These are phyloP conservation scores for Grammothele lineata DNA, from an alignment of 768 basidiomycete species.

Conservation along the genomic window DNA sequence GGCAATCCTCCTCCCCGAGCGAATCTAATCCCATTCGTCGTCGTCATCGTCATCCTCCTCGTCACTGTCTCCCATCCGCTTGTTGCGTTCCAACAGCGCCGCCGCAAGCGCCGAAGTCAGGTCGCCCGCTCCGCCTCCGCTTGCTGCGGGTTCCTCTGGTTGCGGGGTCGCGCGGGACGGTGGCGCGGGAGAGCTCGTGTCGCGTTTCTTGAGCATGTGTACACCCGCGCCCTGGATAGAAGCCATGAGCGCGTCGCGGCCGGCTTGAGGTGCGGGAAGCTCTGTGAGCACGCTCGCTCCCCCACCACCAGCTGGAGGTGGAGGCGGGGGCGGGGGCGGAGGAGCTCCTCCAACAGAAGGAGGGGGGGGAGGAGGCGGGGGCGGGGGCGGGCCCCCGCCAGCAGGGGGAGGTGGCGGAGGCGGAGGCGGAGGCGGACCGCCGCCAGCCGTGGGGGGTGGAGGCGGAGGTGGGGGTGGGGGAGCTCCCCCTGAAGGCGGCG, in stretches of 20 bases:
- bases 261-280: slow-evolving; percentile 53
- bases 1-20: no score
- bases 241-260: slow-evolving; percentile 62
- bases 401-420: slow-evolving; percentile 24
- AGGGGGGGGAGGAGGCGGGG: slow-evolving; percentile 33
- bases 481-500: slow-evolving; percentile 23
- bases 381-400: slow-evolving; percentile 31
- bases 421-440: slow-evolving; percentile 34
- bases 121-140: slow-evolving; percentile 51
- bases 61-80: slow-evolving; percentile 76
- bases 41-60: slow-evolving; percentile 33
- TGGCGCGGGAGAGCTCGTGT: slow-evolving; percentile 21
- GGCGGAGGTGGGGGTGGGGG: slow-evolving; percentile 33
- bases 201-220: slow-evolving; percentile 61
- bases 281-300: slow-evolving; percentile 20
- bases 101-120: slow-evolving; percentile 81
- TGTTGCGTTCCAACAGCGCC: slow-evolving; percentile 78
- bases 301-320: slow-evolving; percentile 41
- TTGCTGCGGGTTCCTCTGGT: slow-evolving; percentile 32
- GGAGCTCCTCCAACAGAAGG: slow-evolving; percentile 25
- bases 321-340: slow-evolving; percentile 42
- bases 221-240: slow-evolving; percentile 83
- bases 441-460: slow-evolving; percentile 15
- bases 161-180: slow-evolving; percentile 30
- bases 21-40: slow-evolving; percentile 26